These are phyloP conservation scores for Decorospora gaudefroyi DNA, from an alignment of 2,329 filamentous ascomycete genomes.

Conservation along the genomic window DNA sequence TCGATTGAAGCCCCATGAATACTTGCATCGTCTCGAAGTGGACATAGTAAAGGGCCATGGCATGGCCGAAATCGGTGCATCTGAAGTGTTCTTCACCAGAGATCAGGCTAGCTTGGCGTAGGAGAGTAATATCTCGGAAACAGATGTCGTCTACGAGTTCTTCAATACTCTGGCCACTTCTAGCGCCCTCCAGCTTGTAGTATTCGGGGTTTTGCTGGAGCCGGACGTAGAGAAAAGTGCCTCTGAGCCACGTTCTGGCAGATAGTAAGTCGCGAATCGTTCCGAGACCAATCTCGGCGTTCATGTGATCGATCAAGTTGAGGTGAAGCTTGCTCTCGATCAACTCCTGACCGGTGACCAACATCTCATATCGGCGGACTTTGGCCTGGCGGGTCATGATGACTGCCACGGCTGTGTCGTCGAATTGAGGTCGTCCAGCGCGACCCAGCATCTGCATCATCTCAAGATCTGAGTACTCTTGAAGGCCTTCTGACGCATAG, in stretches of 20 bases:
- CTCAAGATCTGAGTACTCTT: slow-evolving; percentile 80
- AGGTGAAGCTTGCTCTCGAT: slow-evolving; percentile 79
- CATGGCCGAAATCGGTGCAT: slow-evolving; percentile 73
- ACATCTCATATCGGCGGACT: slow-evolving; percentile 68
- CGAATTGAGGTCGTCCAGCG: slow-evolving; percentile 82
- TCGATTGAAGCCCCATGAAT: slow-evolving; percentile 65
- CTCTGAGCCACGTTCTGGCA: slow-evolving; percentile 73
- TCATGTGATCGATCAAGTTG: slow-evolving; percentile 81
- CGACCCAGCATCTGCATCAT: slow-evolving; percentile 91
- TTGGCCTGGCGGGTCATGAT: slow-evolving; percentile 76
- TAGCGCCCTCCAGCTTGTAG: slow-evolving; percentile 67
- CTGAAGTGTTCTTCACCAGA: slow-evolving; percentile 55
- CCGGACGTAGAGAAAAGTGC: slow-evolving; percentile 78
- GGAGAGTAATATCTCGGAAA: slow-evolving; percentile 66
- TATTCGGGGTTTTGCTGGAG: slow-evolving; percentile 70
- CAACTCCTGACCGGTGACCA: slow-evolving; percentile 72
- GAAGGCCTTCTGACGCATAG: slow-evolving; percentile 59
- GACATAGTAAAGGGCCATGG: slow-evolving; percentile 83
- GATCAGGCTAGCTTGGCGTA: slow-evolving; percentile 65
- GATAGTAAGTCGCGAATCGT: slow-evolving; percentile 68
- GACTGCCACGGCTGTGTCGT: slow-evolving; percentile 73
- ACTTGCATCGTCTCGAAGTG: slow-evolving; percentile 78
- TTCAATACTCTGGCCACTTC: slow-evolving; percentile 59
- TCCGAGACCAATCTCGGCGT: slow-evolving; percentile 78
- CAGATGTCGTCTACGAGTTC: slow-evolving; percentile 72